A percentile compares a stretch with the other conserved stretches of the same genome.
phyloP scores from a whole-genome alignment of 441 rosid species.

The Brassica balearica region DNA sequence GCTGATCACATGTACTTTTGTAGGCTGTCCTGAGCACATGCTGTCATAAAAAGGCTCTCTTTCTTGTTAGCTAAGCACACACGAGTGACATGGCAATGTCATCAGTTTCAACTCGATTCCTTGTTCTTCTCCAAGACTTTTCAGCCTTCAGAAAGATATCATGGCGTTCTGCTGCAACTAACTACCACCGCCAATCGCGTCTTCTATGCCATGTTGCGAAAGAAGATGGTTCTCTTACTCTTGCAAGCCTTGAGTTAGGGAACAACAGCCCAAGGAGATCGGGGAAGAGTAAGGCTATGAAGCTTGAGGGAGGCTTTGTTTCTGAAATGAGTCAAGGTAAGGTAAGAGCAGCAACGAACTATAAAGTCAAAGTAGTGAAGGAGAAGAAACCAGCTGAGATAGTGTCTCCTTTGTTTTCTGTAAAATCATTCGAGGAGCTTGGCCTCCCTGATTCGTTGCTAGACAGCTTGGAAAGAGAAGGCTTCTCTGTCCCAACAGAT shows the following conservation, averaged over 20 bases:
- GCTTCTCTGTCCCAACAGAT: constrained; percentile 81
- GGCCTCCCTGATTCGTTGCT: constrained; percentile 71
- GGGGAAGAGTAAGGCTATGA: constrained; percentile 39
- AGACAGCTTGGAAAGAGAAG: constrained; percentile 74
- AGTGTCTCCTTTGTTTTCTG: constrained; percentile 68
- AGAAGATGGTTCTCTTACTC: constrained; percentile 60
- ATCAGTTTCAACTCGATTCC: constrained; percentile 63
- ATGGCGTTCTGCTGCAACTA: constrained; percentile 51
- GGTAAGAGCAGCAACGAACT: constrained; percentile 40
- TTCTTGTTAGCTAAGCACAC: not conserved
- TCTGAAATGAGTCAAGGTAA: too few species aligned
- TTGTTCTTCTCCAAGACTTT: constrained; percentile 63
- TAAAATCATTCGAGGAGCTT: constrained; percentile 83
- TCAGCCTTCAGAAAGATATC: constrained; percentile 53
- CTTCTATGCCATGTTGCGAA: constrained; percentile 48
- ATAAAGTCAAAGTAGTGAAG: constrained; percentile 45
- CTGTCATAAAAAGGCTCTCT: constrained; percentile 16
- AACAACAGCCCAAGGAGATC: constrained; percentile 43
- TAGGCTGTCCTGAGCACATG: constrained; percentile 23
- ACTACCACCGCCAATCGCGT: constrained; percentile 48
- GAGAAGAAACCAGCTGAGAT: constrained; percentile 52
- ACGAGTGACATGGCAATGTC: not conserved
- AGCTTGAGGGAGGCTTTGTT: constrained; percentile 43
- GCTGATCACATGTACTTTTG: too few species aligned
- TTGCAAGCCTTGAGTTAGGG: constrained; percentile 63